Percentiles rank a stretch among this genome's conserved stretches.
These are phyloP conservation scores for Nowakowskiella sp. DNA, from an alignment of 192 early-diverging fungal species.

Conservation along the genomic window DNA sequence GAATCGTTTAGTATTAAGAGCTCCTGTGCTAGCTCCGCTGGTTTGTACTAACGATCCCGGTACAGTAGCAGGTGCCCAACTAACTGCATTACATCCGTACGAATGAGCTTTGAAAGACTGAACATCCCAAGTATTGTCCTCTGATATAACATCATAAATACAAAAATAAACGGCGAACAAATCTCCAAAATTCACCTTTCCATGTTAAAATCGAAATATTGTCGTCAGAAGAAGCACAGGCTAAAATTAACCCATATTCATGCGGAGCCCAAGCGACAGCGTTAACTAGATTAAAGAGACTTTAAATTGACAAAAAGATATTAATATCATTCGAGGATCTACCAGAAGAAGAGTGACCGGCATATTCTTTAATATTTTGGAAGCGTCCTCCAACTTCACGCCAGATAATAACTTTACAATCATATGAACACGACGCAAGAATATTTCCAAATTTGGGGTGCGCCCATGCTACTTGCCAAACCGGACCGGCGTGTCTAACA, in stretches of 20 bases:
- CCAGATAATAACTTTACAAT: constrained; percentile 93
- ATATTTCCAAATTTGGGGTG: constrained; percentile 97
- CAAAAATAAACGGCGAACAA: background rate
- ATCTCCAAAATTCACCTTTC: constrained; percentile 54
- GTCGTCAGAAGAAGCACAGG: constrained; percentile 91
- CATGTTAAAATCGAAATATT: constrained; percentile 87
- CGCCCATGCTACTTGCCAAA: constrained; percentile 99
- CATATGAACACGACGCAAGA: constrained; percentile 93
- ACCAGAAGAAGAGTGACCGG: constrained; percentile 84
- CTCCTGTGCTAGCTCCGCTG: constrained; percentile 47
- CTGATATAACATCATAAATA: constrained; percentile 23
- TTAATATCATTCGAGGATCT: constrained; percentile 2
- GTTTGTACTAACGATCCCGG: constrained; percentile 62
- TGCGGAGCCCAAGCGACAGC: constrained; percentile 95
- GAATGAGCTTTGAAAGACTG: constrained; percentile 73
- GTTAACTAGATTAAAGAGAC: constrained; percentile 59
- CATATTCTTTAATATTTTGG: constrained; percentile 79
- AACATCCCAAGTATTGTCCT: constrained; percentile 82
- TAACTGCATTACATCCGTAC: constrained; percentile 87
- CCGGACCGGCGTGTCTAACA: constrained; percentile 88
- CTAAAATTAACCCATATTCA: constrained; percentile 86
- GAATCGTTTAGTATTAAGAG: constrained; percentile 63
- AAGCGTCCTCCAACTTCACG: constrained; percentile 79
- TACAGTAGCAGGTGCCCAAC: constrained; percentile 86
- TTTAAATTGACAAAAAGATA: background rate